phyloP scores from a whole-genome alignment of 257 asterid genomes.

The Phtheirospermum japonicum region DNA sequence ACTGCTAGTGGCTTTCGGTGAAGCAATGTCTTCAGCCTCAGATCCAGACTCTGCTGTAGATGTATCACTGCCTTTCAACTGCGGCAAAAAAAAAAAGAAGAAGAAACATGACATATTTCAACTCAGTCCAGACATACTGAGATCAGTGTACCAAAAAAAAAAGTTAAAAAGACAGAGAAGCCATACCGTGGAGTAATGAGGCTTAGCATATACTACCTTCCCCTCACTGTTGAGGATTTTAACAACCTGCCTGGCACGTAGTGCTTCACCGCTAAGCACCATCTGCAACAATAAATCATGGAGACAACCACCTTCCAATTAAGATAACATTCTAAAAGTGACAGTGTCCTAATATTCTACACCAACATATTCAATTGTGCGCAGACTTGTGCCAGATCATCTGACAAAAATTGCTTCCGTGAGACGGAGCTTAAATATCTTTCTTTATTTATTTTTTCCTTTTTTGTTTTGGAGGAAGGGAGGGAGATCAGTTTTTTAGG shows the following conservation, averaged over 20 bases:
- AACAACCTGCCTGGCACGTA: conserved; percentile 80
- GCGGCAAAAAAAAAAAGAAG: conserved; percentile 31
- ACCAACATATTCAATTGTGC: not conserved
- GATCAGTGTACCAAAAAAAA: not conserved
- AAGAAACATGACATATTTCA: conserved; percentile 19
- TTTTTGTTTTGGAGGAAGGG: too few relatives aligned
- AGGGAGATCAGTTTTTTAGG: too few relatives aligned
- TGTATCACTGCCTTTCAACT: conserved; percentile 91
- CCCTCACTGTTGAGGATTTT: conserved; percentile 94
- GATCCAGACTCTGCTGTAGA: conserved; percentile 99
- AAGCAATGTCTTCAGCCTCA: conserved; percentile 96
- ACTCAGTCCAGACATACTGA: conserved; percentile 14
- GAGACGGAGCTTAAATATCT: too few relatives aligned
- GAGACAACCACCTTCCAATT: conserved; percentile 23
- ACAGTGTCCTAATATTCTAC: too few relatives aligned
- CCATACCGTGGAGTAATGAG: conserved; percentile 66
- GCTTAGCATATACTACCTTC: conserved; percentile 93
- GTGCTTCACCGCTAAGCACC: conserved; percentile 81
- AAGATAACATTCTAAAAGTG: conserved; percentile 7
- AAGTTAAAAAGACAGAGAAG: conserved; percentile 9
- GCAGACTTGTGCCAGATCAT: too few relatives aligned
- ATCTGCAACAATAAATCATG: conserved; percentile 50
- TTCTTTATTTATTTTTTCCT: too few relatives aligned
- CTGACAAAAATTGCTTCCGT: too few relatives aligned
- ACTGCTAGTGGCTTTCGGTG: conserved; percentile 82